These are phyloP conservation scores for Meyerozyma athensensis DNA, from an alignment of 1,139 yeast genomes.

Conservation along the genomic window DNA sequence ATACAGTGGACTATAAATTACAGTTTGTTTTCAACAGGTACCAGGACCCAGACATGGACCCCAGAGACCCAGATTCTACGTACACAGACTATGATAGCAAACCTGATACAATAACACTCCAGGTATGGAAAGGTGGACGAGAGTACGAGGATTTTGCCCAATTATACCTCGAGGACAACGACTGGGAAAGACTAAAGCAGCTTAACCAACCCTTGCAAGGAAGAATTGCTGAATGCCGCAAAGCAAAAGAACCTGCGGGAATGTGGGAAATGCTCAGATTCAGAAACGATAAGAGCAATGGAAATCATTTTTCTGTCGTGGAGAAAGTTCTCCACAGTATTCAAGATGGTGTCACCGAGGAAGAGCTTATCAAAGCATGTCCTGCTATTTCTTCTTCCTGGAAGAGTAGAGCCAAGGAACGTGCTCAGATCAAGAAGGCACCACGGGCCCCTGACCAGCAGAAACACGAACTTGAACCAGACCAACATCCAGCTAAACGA, in stretches of 20 bases:
- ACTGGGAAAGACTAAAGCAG: slow-evolving; percentile 75
- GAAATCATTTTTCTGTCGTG: slow-evolving; percentile 78
- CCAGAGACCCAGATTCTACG: slow-evolving; percentile 67
- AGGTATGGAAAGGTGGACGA: slow-evolving; percentile 74
- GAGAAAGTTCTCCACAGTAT: slow-evolving; percentile 80
- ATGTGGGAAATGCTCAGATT: slow-evolving; percentile 85
- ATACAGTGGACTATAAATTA: slow-evolving; percentile 83
- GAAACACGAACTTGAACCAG: slow-evolving; percentile 3
- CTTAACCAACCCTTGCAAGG: slow-evolving; percentile 81
- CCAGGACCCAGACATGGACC: slow-evolving; percentile 67
- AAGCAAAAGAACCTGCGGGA: slow-evolving; percentile 46
- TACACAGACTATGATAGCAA: slow-evolving; percentile 78
- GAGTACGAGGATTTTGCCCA: slow-evolving; percentile 65
- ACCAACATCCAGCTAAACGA: slow-evolving; percentile 5
- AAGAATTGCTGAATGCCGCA: slow-evolving; percentile 81
- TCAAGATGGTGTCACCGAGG: slow-evolving; percentile 77
- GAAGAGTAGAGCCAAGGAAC: slow-evolving; percentile 31
- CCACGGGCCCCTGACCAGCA: background rate
- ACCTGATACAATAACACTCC: slow-evolving; percentile 58
- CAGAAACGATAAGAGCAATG: slow-evolving; percentile 87
- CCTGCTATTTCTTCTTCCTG: slow-evolving; percentile 30
- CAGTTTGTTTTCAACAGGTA: slow-evolving; percentile 60
- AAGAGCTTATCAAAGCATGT: slow-evolving; percentile 56
- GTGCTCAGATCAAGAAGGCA: slow-evolving; percentile 13
- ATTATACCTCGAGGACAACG: slow-evolving; percentile 58